These are phyloP conservation scores for Linum tenue DNA, from an alignment of 345 rosid genomes.

Conservation along the genomic window DNA sequence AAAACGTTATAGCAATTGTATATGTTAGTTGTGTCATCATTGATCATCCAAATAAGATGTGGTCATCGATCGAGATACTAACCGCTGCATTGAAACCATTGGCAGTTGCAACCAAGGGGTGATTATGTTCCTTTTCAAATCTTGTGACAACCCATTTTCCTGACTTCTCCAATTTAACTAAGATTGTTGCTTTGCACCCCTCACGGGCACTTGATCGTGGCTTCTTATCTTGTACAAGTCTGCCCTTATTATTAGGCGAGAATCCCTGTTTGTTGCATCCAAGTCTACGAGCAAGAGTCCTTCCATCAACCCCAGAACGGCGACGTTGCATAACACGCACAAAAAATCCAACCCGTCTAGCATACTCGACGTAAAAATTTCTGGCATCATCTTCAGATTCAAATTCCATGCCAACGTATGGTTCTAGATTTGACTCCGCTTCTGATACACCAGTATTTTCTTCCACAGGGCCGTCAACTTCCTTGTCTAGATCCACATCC, in stretches of 20 bases:
- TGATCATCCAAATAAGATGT: neutral
- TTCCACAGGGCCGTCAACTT: constrained; percentile 24
- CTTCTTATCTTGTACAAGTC: constrained; percentile 42
- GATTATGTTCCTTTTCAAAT: constrained; percentile 70
- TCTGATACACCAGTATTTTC: constrained; percentile 30
- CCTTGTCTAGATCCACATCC: constrained; percentile 35
- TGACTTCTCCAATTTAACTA: constrained; percentile 67
- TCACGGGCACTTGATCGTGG: constrained; percentile 57
- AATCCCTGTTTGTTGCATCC: constrained; percentile 85
- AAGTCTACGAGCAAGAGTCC: constrained; percentile 72
- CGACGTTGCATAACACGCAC: constrained; percentile 81
- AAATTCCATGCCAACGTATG: constrained; percentile 72
- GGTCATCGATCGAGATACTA: constrained; percentile 9
- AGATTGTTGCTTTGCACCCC: constrained; percentile 77
- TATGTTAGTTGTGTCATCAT: neutral
- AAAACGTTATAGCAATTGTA: neutral
- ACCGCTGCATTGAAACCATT: constrained; percentile 43
- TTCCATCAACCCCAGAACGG: constrained; percentile 63
- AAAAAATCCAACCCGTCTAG: constrained; percentile 52
- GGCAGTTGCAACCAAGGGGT: constrained; percentile 44
- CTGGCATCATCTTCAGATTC: constrained; percentile 70
- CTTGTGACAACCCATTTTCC: constrained; percentile 80
- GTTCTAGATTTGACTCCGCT: constrained; percentile 37
- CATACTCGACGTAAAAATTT: constrained; percentile 54
- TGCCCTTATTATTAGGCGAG: constrained; percentile 29